Evolutionary conservation across 2,329 filamentous ascomycete genomes (phyloP), one percentile per base, ranked within the genome.

Genomic region (Hymenoscyphus fructigenus): DNA sequence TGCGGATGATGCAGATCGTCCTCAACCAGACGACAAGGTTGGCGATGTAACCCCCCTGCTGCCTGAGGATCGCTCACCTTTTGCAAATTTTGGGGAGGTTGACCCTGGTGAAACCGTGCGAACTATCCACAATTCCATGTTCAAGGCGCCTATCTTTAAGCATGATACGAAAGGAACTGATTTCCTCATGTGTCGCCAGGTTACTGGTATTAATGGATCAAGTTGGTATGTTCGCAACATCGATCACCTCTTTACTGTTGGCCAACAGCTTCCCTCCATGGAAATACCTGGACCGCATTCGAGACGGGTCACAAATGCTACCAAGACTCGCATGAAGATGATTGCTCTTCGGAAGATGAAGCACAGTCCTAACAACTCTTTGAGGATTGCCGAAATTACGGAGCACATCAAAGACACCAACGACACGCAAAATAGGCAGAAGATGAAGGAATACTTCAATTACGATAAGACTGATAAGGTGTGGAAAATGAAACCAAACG

Each of bases 251-350:
- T 94, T 91, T 74, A 89, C 92, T 20, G 95, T 97, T 28, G 95
- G 95, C 6, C 95, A 99, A 76, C 90, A 94, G 63, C 93, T 98
- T 74, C 95, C 95, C 0, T 92, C 91, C 0, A 88, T 94, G 34
- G 93, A 98, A 73, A 91, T 99, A 5, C 95, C 95, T 2, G 93
- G 93, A 0, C 94, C 93, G 2, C 93, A 98, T 76, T 96, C 93
- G 44, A 86, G 95, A 67, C 96, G 95, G 77, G 94, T 98, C 34
- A 99, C 95, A 0, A 97, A 96, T 64, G 93, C 94, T n/a, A 90
- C 92, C 41, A 99, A 99, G 81, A 96, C 95, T 77, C 88, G 95
- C 41, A 88, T 99, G 78, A 97, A 95, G 81, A 97, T 97, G 89
- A 88, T 99, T 47, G 91, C 93, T 0, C 97, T 92, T 76, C 91